These are phyloP conservation scores for Cutaneotrichosporon arboriforme DNA, from an alignment of 1,284 basidiomycete species.

Conservation along the genomic window DNA sequence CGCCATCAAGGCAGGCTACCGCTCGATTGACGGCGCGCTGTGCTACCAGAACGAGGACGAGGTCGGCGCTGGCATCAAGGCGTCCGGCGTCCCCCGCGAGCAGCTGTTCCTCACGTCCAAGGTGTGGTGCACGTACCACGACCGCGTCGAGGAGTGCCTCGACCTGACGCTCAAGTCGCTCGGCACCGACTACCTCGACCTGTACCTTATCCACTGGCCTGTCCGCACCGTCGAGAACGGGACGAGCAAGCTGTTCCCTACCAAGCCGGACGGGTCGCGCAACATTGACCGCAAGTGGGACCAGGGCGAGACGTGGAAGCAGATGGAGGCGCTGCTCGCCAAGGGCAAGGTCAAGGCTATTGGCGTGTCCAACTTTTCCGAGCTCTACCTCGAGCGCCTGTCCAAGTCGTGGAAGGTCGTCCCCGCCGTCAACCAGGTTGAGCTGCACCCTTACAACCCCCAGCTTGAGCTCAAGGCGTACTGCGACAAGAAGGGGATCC, in stretches of 20 bases:
- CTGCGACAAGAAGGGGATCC: slow-evolving; percentile 63
- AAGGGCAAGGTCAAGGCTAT: slow-evolving; percentile 54
- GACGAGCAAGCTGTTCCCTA: slow-evolving; percentile 34
- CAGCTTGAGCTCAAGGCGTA: slow-evolving; percentile 65
- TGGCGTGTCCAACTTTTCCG: slow-evolving; percentile 45
- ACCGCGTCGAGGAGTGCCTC: slow-evolving; percentile 57
- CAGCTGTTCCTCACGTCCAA: slow-evolving; percentile 69
- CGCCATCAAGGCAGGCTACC: slow-evolving; percentile 68
- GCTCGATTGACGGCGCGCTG: slow-evolving; percentile 72
- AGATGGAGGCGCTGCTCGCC: slow-evolving; percentile 57
- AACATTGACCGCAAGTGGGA: slow-evolving; percentile 49
- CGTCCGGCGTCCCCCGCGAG: slow-evolving; percentile 67
- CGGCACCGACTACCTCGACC: slow-evolving; percentile 71
- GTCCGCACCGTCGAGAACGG: slow-evolving; percentile 35
- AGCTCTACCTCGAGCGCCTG: slow-evolving; percentile 50
- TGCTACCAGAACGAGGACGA: slow-evolving; percentile 72
- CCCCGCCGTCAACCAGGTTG: slow-evolving; percentile 65
- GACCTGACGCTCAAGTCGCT: slow-evolving; percentile 69
- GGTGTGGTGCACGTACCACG: slow-evolving; percentile 50
- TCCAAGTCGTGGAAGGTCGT: slow-evolving; percentile 55
- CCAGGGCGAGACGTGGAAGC: slow-evolving; percentile 56
- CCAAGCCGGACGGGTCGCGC: slow-evolving; percentile 39
- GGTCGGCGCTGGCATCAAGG: slow-evolving; percentile 74
- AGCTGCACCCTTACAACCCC: slow-evolving; percentile 66
- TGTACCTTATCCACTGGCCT: slow-evolving; percentile 60